Conservation (phyloP, 345 rosid genomes). For the Pelargonium nanum region DNA sequence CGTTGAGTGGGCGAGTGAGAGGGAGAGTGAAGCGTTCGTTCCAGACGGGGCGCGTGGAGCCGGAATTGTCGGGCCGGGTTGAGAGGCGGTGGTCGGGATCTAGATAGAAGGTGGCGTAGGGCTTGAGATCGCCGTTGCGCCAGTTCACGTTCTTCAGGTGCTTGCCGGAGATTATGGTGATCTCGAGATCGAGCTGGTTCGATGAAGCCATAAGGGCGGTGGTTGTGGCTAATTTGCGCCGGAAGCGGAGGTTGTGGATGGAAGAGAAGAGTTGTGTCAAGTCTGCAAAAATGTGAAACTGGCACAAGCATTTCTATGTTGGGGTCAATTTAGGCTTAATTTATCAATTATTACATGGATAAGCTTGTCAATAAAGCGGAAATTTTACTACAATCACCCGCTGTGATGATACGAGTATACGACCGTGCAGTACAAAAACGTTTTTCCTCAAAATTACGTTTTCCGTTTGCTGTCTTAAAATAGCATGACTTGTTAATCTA, state of each 20-base stretch:
- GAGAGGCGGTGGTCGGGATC: conserved; percentile 36
- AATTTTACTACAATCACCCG: no score
- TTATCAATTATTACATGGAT: no score
- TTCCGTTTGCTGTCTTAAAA: no score
- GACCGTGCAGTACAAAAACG: not conserved
- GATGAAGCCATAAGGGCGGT: conserved; percentile 33
- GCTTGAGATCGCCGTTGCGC: conserved; percentile 49
- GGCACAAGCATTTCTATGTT: no score
- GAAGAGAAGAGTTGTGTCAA: no score
- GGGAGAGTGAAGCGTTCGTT: conserved; percentile 43
- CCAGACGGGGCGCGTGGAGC: conserved; percentile 41
- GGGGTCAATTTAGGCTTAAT: no score
- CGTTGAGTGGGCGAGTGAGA: conserved; percentile 29
- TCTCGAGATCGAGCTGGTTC: conserved; percentile 25
- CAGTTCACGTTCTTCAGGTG: conserved; percentile 60
- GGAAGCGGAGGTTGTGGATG: not conserved
- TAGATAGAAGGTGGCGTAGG: conserved; percentile 45
- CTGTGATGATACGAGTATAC: no score
- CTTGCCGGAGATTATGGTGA: conserved; percentile 40
- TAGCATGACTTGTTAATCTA: no score
- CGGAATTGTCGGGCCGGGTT: conserved; percentile 37
- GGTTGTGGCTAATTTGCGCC: conserved; percentile 20
- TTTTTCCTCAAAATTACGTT: no score
- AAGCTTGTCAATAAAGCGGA: no score
- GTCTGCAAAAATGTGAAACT: no score